phyloP scores from a whole-genome alignment of 768 basidiomycete genomes.

The Tulasnella sp. region DNA sequence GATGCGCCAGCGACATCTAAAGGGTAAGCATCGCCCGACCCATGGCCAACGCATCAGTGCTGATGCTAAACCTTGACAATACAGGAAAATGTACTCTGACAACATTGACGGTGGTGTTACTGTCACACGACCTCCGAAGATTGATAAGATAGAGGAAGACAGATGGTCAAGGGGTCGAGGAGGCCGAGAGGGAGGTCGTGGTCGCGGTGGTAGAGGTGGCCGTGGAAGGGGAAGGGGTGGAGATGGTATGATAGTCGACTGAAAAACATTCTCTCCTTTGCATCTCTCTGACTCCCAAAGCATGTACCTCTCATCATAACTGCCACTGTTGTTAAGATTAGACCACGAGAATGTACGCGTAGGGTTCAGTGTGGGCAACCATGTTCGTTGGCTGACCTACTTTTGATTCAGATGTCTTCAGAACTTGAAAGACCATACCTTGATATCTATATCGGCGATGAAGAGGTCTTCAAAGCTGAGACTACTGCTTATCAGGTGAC shows the following conservation, averaged over 20 bases:
- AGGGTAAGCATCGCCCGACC: background rate
- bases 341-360: too few species aligned
- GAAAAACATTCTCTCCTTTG: background rate
- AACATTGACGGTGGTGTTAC: slow-evolving; percentile 5
- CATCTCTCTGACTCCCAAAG: too few species aligned
- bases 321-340: too few species aligned
- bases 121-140: slow-evolving; percentile 2
- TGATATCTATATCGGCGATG: slow-evolving; percentile 36
- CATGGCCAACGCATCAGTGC: background rate
- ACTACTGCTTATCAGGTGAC: slow-evolving; percentile 28
- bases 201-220: background rate
- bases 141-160: slow-evolving; percentile 5
- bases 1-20: background rate
- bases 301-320: too few species aligned
- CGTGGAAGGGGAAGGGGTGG: background rate
- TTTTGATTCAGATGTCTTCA: background rate
- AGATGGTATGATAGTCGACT: slow-evolving; percentile 8
- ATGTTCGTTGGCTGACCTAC: too few species aligned
- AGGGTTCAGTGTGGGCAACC: too few species aligned
- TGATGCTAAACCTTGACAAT: background rate
- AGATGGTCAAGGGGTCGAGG: slow-evolving; percentile 10
- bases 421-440: slow-evolving; percentile 24
- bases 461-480: slow-evolving; percentile 22
- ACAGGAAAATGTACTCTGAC: slow-evolving; percentile 16
- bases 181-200: background rate